Base-by-base conservation (phyloP, 495 filamentous ascomycete genomes). In the Penicillium silybi region DNA sequence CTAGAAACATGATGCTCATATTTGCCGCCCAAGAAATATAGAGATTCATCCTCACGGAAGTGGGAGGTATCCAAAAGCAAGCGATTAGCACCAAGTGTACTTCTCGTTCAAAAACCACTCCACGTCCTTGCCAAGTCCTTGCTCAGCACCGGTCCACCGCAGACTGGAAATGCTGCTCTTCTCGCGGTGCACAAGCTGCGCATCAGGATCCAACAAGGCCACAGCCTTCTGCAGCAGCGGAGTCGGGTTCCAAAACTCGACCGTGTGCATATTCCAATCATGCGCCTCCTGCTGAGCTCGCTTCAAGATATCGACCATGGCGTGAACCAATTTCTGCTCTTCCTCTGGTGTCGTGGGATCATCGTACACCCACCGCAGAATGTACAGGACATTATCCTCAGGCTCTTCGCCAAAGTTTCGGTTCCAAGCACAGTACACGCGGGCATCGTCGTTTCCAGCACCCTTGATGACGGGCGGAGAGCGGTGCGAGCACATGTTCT, bases 41-140 rank as follows among this genome's bases (percentile, higher is more conserved):
- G 35, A 17, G 34, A 29, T 26, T 34, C 46, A 20, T 3, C 25
- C 22, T 39, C 37, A 15, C 35, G n/a, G n/a, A 39, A 47, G 20
- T 47, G 34, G 47, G 44, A 57, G 17, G 51, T 41, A 23, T 5
- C 25, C 11, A 13, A 40, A 39, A 7, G 40, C 40, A 15, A 18
- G 13, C 27, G 32, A 41, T 83, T 68, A 97, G 65, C 89, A 96
- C 92, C 92, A 98, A 17, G 81, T 87, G 72, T 84, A 97, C 77
- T 95, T 96, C 79, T 98, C 92, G 63, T 95, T 96, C 53, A 77
- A 79, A 46, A 90, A 67, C 93, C 93, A 98, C 42, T 90, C 86
- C 37, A 96, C 73, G 19, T 84, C 75, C 34, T 75, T 70, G 15
- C 67, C 67, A 6, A 80, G 71, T 25, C 69, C 71, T 41, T 71